Conservation (phyloP, 2,329 filamentous ascomycete genomes). For the Venturia oleaginea region DNA sequence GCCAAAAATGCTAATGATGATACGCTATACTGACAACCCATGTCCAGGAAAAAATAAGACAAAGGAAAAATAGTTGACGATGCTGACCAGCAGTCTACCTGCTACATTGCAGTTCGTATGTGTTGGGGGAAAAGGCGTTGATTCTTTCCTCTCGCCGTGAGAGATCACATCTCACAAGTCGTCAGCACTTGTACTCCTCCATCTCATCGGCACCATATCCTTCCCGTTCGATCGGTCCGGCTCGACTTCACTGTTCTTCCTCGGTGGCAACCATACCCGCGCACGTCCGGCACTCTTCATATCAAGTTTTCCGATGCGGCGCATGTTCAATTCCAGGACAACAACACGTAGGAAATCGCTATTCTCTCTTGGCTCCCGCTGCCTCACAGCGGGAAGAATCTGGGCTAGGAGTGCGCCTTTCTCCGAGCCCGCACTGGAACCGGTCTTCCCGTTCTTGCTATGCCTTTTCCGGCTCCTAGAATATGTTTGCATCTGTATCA, state of each 20-base stretch:
- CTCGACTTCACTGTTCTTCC: slow-evolving; percentile 28
- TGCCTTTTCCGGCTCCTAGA: slow-evolving; percentile 36
- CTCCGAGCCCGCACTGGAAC: background rate
- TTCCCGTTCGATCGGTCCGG: slow-evolving; percentile 20
- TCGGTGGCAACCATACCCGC: slow-evolving; percentile 51
- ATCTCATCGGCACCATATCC: slow-evolving; percentile 25
- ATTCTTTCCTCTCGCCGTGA: background rate
- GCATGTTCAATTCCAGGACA: slow-evolving; percentile 61
- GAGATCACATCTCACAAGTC: slow-evolving; percentile 9
- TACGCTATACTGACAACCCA: background rate
- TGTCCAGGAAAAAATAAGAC: background rate
- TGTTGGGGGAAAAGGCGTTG: background rate
- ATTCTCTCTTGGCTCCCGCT: slow-evolving; percentile 56
- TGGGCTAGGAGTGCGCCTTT: slow-evolving; percentile 18
- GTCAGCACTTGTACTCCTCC: slow-evolving; percentile 24
- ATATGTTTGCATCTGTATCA: slow-evolving; percentile 57
- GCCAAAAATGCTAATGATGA: background rate
- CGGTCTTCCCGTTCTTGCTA: slow-evolving; percentile 29
- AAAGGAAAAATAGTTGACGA: background rate
- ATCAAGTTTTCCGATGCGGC: slow-evolving; percentile 52
- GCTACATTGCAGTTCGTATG: background rate
- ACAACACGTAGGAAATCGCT: slow-evolving; percentile 54
- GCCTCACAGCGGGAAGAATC: slow-evolving; percentile 38
- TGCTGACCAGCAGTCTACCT: background rate
- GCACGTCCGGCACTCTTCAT: slow-evolving; percentile 46